Evolutionary conservation across 352 stramenopile species (phyloP).

Genomic region (Phytophthora pistaciae): DNA sequence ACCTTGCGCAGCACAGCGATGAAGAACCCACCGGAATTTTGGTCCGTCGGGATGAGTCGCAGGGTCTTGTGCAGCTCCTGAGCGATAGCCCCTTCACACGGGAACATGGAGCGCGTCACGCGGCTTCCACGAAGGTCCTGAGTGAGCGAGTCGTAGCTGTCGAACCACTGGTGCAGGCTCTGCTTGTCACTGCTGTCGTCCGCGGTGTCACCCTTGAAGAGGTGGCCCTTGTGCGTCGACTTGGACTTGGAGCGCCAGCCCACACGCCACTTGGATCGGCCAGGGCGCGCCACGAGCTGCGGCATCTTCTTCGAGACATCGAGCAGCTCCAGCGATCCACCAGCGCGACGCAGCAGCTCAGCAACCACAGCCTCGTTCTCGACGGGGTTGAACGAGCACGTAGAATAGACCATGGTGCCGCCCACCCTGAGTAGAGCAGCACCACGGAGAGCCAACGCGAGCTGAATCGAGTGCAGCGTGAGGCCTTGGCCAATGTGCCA

Average conservation of each 20-base stretch:
- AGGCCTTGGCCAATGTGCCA: slow-evolving; percentile 95
- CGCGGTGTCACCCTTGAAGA: slow-evolving; percentile 52
- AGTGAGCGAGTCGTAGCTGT: slow-evolving; percentile 63
- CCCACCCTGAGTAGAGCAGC: slow-evolving; percentile 92
- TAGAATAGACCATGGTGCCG: slow-evolving; percentile 96
- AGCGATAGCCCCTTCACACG: slow-evolving; percentile 47
- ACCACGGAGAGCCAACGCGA: slow-evolving; percentile 93
- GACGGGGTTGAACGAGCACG: slow-evolving; percentile 98
- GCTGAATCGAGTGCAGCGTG: slow-evolving; percentile 94
- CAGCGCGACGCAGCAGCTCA: slow-evolving; percentile 92
- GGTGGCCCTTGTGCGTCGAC: slow-evolving; percentile 81
- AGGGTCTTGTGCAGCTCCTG: slow-evolving; percentile 90
- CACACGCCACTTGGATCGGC: slow-evolving; percentile 71
- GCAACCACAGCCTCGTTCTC: slow-evolving; percentile 99
- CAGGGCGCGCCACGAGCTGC: slow-evolving; percentile 60
- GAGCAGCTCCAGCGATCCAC: slow-evolving; percentile 90
- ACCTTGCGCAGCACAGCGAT: slow-evolving; percentile 95
- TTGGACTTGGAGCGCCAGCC: slow-evolving; percentile 91
- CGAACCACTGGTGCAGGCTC: slow-evolving; percentile 82
- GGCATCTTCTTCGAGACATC: slow-evolving; percentile 80
- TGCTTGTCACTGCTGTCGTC: slow-evolving; percentile 11
- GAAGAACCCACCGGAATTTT: slow-evolving; percentile 99
- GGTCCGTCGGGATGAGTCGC: slow-evolving; percentile 97
- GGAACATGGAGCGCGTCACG: slow-evolving; percentile 88
- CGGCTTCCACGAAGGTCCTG: slow-evolving; percentile 74